phyloP scores from a whole-genome alignment of 176 grass and related monocot species.

The Miscanthus lutarioriparius region DNA sequence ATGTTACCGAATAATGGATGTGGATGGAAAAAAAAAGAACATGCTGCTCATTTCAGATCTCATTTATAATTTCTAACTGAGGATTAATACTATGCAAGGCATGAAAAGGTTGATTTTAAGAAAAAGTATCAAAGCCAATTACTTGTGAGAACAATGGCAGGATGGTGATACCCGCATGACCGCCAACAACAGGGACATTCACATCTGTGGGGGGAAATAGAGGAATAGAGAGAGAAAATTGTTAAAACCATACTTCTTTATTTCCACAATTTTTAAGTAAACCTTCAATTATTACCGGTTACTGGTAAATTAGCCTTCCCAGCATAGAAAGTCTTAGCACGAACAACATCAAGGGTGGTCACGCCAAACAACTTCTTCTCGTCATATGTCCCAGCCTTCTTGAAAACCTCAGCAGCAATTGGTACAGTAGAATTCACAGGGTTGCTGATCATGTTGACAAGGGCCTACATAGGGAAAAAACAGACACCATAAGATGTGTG shows the following conservation, averaged over 20 bases:
- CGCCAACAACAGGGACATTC: slow-evolving; percentile 91
- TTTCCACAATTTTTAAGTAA: slow-evolving; percentile 11
- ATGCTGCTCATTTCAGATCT: neutral
- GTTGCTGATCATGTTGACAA: slow-evolving; percentile 96
- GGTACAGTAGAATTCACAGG: slow-evolving; percentile 92
- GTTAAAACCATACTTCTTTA: neutral
- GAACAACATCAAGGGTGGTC: slow-evolving; percentile 88
- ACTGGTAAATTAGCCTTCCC: slow-evolving; percentile 70
- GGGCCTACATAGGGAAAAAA: slow-evolving; percentile 68
- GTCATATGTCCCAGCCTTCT: slow-evolving; percentile 81
- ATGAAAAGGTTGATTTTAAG: neutral
- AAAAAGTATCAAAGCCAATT: neutral
- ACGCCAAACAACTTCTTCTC: slow-evolving; percentile 89
- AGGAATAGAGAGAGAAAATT: neutral
- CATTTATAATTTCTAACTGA: neutral
- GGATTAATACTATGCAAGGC: neutral
- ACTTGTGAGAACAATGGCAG: slow-evolving; percentile 89
- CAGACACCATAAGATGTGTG: slow-evolving; percentile 11
- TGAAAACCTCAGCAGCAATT: slow-evolving; percentile 86
- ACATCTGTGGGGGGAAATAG: slow-evolving; percentile 41
- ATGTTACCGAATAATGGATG: neutral
- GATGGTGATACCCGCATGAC: slow-evolving; percentile 87
- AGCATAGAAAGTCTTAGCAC: slow-evolving; percentile 89
- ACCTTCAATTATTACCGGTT: slow-evolving; percentile 14
- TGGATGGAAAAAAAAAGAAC: neutral